Evolutionary conservation across 2,329 filamentous ascomycete species (phyloP).

Genomic region (Biscogniauxia marginata): DNA sequence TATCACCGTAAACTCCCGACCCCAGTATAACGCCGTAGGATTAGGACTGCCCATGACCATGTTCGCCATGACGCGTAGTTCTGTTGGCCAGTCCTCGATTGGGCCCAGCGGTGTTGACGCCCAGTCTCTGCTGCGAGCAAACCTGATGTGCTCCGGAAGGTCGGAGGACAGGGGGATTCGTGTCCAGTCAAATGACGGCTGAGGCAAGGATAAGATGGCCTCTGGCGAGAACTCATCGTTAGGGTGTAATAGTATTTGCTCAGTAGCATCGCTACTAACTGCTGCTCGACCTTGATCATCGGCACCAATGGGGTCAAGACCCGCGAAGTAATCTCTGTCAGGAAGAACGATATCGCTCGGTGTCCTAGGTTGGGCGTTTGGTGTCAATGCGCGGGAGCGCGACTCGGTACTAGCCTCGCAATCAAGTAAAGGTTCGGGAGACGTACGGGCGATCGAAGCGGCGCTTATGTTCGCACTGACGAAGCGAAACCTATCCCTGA

Average conservation of each 20-base stretch:
- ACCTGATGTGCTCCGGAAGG: conserved; percentile 69
- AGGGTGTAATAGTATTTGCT: conserved; percentile 17
- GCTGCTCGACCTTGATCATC: conserved; percentile 19
- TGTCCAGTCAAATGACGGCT: conserved; percentile 78
- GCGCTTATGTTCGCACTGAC: conserved; percentile 55
- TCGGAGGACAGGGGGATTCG: conserved; percentile 61
- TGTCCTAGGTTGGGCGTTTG: conserved; percentile 32
- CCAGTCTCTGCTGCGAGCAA: conserved; percentile 73
- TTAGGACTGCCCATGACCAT: conserved; percentile 78
- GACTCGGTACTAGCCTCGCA: conserved; percentile 38
- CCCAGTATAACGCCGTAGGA: conserved; percentile 79
- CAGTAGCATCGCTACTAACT: conserved; percentile 22
- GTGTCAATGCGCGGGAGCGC: conserved; percentile 36
- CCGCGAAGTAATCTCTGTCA: conserved; percentile 33
- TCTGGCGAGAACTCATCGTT: conserved; percentile 23
- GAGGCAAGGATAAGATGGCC: conserved; percentile 25
- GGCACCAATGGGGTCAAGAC: conserved; percentile 19
- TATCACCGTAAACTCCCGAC: conserved; percentile 63
- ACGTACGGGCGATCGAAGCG: conserved; percentile 39
- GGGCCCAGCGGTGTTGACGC: conserved; percentile 69
- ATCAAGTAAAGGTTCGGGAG: conserved; percentile 37
- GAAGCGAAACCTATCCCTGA: conserved; percentile 67
- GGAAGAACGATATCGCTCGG: conserved; percentile 33
- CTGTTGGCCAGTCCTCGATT: conserved; percentile 69
- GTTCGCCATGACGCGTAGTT: conserved; percentile 76